phyloP scores from a whole-genome alignment of 2,329 filamentous ascomycete genomes.

The Aureobasidium sp. region DNA sequence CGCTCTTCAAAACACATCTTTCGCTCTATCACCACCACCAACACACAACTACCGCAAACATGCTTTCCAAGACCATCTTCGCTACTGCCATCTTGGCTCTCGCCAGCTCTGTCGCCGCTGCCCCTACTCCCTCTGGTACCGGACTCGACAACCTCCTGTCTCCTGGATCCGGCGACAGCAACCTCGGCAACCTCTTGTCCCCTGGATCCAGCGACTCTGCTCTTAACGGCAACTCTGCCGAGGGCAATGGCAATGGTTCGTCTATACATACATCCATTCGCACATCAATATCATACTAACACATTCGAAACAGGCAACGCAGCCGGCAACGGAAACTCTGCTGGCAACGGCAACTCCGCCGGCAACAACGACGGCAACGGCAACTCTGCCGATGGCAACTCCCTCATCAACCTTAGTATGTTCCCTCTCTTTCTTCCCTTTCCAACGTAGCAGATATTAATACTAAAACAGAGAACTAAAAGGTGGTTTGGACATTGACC shows the following conservation, averaged over 20 bases:
- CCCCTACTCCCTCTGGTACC: not conserved
- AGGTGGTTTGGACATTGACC: slow-evolving; percentile 5
- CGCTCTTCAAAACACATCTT: not conserved
- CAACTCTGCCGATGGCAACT: slow-evolving; percentile 8
- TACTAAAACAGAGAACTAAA: slow-evolving; percentile 13
- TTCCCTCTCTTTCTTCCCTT: not conserved
- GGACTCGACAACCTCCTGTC: not conserved
- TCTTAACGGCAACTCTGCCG: not conserved
- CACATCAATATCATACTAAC: not conserved
- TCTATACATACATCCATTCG: not conserved
- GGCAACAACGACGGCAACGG: not conserved
- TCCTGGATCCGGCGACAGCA: not conserved
- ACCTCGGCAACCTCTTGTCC: not conserved
- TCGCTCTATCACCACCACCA: not conserved
- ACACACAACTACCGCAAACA: not conserved
- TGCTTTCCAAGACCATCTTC: slow-evolving; percentile 14
- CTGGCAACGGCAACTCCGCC: not conserved
- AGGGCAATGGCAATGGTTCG: not conserved
- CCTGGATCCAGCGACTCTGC: not conserved
- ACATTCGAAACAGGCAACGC: not conserved
- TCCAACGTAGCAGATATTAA: not conserved
- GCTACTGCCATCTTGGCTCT: not conserved
- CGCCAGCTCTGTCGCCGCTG: not conserved
- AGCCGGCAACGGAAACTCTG: slow-evolving; percentile 1
- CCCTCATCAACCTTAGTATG: slow-evolving; percentile 5